These are phyloP conservation scores for Saxophila tyrrhenica DNA, from an alignment of 495 filamentous ascomycete genomes.

Conservation along the genomic window DNA sequence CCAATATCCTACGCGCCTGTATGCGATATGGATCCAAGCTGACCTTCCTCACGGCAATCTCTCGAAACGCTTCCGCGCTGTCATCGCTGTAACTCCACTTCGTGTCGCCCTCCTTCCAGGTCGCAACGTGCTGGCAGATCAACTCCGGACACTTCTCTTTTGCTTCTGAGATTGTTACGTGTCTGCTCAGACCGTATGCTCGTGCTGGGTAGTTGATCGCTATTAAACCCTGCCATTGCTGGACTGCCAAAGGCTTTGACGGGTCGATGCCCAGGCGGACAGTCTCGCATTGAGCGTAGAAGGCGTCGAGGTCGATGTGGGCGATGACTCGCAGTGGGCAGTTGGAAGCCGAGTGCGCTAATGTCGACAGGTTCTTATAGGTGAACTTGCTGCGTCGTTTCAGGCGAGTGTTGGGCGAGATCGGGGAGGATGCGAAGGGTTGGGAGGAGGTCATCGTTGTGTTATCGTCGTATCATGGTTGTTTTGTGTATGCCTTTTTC, in stretches of 20 bases:
- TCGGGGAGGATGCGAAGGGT: slow-evolving; percentile 33
- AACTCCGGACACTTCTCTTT: slow-evolving; percentile 76
- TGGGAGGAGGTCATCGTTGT: slow-evolving; percentile 34
- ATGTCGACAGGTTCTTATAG: slow-evolving; percentile 65
- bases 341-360: slow-evolving; percentile 55
- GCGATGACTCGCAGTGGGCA: slow-evolving; percentile 79
- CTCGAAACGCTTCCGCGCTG: slow-evolving; percentile 36
- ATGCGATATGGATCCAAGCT: slow-evolving; percentile 85
- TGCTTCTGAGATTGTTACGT: slow-evolving; percentile 68
- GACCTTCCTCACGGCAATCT: slow-evolving; percentile 83
- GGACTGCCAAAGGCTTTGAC: slow-evolving; percentile 79
- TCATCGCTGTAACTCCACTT: slow-evolving; percentile 88
- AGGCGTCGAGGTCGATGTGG: slow-evolving; percentile 93
- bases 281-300: slow-evolving; percentile 96
- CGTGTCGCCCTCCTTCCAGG: slow-evolving; percentile 82
- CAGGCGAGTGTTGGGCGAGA: slow-evolving; percentile 22
- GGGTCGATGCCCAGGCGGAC: slow-evolving; percentile 64
- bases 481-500: neutral
- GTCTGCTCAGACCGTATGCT: slow-evolving; percentile 61
- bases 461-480: neutral
- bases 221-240: slow-evolving; percentile 78
- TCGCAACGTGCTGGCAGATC: slow-evolving; percentile 84
- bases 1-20: slow-evolving; percentile 72
- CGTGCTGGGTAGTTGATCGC: slow-evolving; percentile 93
- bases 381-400: slow-evolving; percentile 62